These are phyloP conservation scores for Erysimum cheiranthoides DNA, from an alignment of 345 rosid genomes.

Conservation along the genomic window DNA sequence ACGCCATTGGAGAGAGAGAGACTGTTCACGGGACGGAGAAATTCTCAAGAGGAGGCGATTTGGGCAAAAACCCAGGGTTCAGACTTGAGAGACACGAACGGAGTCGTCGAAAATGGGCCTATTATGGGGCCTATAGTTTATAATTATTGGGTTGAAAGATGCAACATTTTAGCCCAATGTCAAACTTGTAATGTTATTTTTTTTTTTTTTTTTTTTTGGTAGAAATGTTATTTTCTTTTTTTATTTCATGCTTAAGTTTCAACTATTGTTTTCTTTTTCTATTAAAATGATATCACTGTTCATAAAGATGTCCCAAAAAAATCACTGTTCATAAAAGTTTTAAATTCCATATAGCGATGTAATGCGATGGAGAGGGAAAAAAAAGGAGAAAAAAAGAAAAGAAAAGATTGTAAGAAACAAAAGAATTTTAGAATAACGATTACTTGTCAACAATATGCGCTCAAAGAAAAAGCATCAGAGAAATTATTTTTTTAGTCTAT, in stretches of 20 bases:
- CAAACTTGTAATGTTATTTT: background rate
- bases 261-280: background rate
- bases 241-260: background rate
- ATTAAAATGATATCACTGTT: background rate
- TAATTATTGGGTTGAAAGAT: background rate
- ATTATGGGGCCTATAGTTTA: background rate
- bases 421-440: background rate
- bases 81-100: slow-evolving; percentile 37
- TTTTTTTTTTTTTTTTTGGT: too few species aligned
- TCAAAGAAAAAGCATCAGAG: background rate
- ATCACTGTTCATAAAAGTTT: too few species aligned
- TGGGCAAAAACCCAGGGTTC: slow-evolving; percentile 47
- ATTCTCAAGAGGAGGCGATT: slow-evolving; percentile 38
- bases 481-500: too few species aligned
- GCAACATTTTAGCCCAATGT: background rate
- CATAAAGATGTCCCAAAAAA: background rate
- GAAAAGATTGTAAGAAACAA: background rate
- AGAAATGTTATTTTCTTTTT: background rate
- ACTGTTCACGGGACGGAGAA: slow-evolving; percentile 19
- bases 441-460: background rate
- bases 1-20: slow-evolving; percentile 43
- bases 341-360: background rate
- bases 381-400: too few species aligned
- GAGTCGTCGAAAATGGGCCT: slow-evolving; percentile 16
- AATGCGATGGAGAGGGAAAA: slow-evolving; percentile 9